These are phyloP conservation scores for Sarocladiaceae sp. DNA, from an alignment of 2,329 filamentous ascomycete species.

Conservation along the genomic window DNA sequence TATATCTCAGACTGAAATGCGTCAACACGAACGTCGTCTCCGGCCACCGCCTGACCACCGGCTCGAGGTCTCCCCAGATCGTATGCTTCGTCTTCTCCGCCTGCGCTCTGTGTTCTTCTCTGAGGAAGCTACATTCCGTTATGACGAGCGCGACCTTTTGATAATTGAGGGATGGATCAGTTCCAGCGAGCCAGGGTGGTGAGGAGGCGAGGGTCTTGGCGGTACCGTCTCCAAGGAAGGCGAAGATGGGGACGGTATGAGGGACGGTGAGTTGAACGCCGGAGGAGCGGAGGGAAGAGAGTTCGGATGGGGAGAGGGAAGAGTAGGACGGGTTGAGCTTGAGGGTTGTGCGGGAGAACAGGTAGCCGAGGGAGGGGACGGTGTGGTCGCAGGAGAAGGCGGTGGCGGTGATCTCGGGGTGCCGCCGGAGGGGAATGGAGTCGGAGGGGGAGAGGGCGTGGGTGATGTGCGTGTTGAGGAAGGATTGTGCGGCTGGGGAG, in stretches of 20 bases:
- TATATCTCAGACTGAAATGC: conserved; percentile 42
- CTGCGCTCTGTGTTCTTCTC: conserved; percentile 34
- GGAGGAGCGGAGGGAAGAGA: conserved; percentile 30
- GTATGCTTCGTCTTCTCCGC: conserved; percentile 42
- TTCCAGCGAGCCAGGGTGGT: conserved; percentile 34
- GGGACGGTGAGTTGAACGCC: conserved; percentile 34
- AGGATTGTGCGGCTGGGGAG: conserved; percentile 16
- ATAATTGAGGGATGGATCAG: too few relatives aligned
- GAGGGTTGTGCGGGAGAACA: conserved; percentile 33
- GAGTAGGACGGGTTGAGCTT: conserved; percentile 32
- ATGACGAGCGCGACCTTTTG: conserved; percentile 37
- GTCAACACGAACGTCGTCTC: conserved; percentile 38
- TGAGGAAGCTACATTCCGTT: conserved; percentile 43
- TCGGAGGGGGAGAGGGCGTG: conserved; percentile 30
- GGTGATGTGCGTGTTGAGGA: conserved; percentile 32
- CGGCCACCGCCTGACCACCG: conserved; percentile 34
- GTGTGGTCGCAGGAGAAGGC: conserved; percentile 40
- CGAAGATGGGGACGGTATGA: conserved; percentile 34
- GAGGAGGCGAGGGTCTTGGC: conserved; percentile 30
- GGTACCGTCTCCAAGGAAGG: conserved; percentile 43
- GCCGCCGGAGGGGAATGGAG: conserved; percentile 26
- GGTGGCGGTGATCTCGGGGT: conserved; percentile 31
- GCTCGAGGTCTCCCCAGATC: conserved; percentile 38
- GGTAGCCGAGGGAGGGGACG: conserved; percentile 41
- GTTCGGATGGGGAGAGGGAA: conserved; percentile 26